Evolutionary conservation across 306 rosid species (phyloP), one percentile per base, ranked within the genome.

Genomic region (Quercus variabilis): DNA sequence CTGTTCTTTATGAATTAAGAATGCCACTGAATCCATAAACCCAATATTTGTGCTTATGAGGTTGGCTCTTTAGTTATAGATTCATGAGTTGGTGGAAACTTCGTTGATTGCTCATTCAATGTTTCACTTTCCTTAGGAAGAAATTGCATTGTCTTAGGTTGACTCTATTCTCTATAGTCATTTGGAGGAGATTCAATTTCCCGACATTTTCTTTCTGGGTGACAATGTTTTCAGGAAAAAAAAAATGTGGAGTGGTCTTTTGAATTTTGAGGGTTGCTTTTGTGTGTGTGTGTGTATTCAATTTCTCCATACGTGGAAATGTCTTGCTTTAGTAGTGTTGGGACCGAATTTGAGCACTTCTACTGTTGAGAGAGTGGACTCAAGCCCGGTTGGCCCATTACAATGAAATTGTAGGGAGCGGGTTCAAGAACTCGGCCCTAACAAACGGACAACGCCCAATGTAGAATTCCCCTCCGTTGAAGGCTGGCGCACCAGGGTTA

Each of bases 211-310:
- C 25, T 6, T 1, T 67, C 26, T 19, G 25, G 51, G 51, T 67
- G 26, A 2, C 18, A 7, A 8, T 26, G 0, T 67, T 33, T 35
- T 67, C 26, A 3, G 9, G 72, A 1, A 18, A 33, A 67, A 67
- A 43, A 65, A 33, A 65, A 1, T 8, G 51, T 20, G 71, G 15
- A 67, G 19, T 2, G 25, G 26, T 17, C 52, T 67, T 67, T 19
- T 35, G 6, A 19, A 0, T 33, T 33, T 33, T 35, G 15, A 67
- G 11, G 71, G 71, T 33, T 7, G 14, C 23, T 2, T 18, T 20
- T 38, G 15, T 49, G 15, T 46, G 0, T 11, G 0, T 10, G 1
- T 12, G 0, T 49, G 0, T 65, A 6, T 5, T 9, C 4, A 0
- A 7, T 30, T 33, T 65, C 5, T 18, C 14, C 19, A 2, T 18